Conservation (phyloP, 2,329 filamentous ascomycete species). For the Colletotrichum tropicicola region DNA sequence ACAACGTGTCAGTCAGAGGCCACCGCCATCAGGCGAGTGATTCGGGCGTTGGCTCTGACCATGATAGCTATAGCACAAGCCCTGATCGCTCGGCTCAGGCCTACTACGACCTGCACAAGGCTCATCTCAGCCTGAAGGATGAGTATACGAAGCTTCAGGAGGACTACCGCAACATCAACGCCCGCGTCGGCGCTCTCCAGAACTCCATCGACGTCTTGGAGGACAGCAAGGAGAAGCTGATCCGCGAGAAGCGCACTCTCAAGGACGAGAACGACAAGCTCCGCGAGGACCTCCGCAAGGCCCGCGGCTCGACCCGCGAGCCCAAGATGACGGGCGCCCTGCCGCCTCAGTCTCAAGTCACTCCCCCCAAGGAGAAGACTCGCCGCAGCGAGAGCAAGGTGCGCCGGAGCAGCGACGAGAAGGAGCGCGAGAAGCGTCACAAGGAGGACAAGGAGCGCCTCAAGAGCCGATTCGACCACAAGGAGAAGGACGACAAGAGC, state of each 20-base stretch:
- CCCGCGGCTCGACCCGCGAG: slow-evolving; percentile 22
- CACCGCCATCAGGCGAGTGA: slow-evolving; percentile 33
- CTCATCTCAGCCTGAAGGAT: slow-evolving; percentile 29
- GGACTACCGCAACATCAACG: slow-evolving; percentile 37
- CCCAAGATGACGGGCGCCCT: slow-evolving; percentile 37
- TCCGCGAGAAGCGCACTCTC: slow-evolving; percentile 37
- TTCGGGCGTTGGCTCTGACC: slow-evolving; percentile 34
- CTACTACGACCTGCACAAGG: slow-evolving; percentile 21
- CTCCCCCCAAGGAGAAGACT: slow-evolving; percentile 34
- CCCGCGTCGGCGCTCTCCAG: slow-evolving; percentile 33
- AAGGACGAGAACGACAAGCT: slow-evolving; percentile 37
- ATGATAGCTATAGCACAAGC: slow-evolving; percentile 30
- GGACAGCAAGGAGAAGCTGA: slow-evolving; percentile 40
- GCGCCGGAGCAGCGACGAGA: slow-evolving; percentile 36
- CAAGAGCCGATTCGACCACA: slow-evolving; percentile 45
- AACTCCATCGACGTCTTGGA: slow-evolving; percentile 40
- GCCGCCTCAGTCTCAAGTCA: slow-evolving; percentile 36
- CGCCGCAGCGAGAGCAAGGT: slow-evolving; percentile 40
- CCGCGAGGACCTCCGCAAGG: slow-evolving; percentile 17
- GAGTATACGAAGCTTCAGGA: slow-evolving; percentile 32
- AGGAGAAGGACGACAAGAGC: slow-evolving; percentile 38
- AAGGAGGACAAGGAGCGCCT: slow-evolving; percentile 47
- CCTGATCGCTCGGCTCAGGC: slow-evolving; percentile 33
- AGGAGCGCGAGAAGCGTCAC: slow-evolving; percentile 34
- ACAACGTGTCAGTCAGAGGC: slow-evolving; percentile 19